phyloP scores from a whole-genome alignment of 768 basidiomycete genomes.

The Chalciporus sphaerocephalus region DNA sequence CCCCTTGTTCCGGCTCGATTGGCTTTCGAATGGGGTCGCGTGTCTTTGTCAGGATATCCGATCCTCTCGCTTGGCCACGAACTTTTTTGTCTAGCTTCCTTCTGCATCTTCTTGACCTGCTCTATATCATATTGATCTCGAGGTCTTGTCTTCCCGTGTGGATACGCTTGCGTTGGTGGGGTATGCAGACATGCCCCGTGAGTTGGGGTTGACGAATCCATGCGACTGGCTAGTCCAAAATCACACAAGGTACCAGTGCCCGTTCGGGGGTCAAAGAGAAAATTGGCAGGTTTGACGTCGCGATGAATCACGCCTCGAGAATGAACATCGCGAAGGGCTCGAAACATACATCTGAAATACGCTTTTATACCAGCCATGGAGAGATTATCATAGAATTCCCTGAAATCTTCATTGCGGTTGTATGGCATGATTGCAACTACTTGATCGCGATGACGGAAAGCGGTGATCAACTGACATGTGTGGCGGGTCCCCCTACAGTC shows the following conservation, averaged over 20 bases:
- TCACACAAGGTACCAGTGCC: slow-evolving; percentile 87
- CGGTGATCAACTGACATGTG: slow-evolving; percentile 89
- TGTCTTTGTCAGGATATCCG: slow-evolving; percentile 74
- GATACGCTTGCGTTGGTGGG: slow-evolving; percentile 49
- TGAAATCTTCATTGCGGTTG: slow-evolving; percentile 87
- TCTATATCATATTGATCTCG: slow-evolving; percentile 45
- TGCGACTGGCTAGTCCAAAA: slow-evolving; percentile 87
- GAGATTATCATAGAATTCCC: slow-evolving; percentile 75
- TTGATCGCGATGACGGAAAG: slow-evolving; percentile 87
- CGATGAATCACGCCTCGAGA: slow-evolving; percentile 86
- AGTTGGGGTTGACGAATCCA: slow-evolving; percentile 42
- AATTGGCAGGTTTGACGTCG: slow-evolving; percentile 97
- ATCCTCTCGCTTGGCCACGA: slow-evolving; percentile 59
- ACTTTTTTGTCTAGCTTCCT: slow-evolving; percentile 54
- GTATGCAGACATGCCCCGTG: slow-evolving; percentile 77
- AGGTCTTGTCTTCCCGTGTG: slow-evolving; percentile 61
- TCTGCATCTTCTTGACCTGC: slow-evolving; percentile 53
- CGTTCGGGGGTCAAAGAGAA: slow-evolving; percentile 83
- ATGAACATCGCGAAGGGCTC: slow-evolving; percentile 86
- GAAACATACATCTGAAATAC: slow-evolving; percentile 89
- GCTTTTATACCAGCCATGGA: slow-evolving; percentile 73
- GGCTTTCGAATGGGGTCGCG: slow-evolving; percentile 78
- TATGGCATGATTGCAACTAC: slow-evolving; percentile 94
- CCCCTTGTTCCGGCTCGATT: slow-evolving; percentile 96
- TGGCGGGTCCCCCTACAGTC: slow-evolving; percentile 81